These are phyloP conservation scores for Sechiopsis laciniata DNA, from an alignment of 306 rosid genomes.

Conservation along the genomic window DNA sequence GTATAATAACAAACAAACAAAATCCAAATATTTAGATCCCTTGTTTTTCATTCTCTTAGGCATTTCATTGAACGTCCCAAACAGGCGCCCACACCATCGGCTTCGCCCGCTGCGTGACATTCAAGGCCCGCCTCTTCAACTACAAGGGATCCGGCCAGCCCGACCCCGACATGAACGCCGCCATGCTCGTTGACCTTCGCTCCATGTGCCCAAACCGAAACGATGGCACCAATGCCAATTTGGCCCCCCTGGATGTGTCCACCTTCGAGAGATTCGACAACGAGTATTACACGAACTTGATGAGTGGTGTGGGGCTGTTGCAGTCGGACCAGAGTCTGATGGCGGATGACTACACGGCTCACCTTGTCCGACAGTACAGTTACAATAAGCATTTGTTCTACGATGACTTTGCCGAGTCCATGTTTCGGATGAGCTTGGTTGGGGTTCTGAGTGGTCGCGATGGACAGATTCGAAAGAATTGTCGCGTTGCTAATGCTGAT, in stretches of 20 bases:
- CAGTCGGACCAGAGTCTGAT: constrained; percentile 53
- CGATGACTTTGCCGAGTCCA: too few relatives aligned
- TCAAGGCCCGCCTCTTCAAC: constrained; percentile 56
- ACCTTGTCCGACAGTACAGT: too few relatives aligned
- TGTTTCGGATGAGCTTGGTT: constrained; percentile 44
- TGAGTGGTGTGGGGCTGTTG: constrained; percentile 38
- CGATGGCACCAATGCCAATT: constrained; percentile 33
- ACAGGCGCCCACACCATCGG: constrained; percentile 72
- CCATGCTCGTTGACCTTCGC: constrained; percentile 33
- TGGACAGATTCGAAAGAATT: constrained; percentile 51
- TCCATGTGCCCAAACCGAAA: constrained; percentile 41
- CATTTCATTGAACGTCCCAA: neutral
- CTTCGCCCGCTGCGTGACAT: constrained; percentile 54
- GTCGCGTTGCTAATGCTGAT: constrained; percentile 43
- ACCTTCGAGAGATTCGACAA: constrained; percentile 43
- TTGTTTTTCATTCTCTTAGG: neutral
- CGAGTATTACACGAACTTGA: constrained; percentile 36
- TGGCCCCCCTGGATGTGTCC: constrained; percentile 54
- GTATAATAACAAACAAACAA: neutral
- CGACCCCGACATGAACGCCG: constrained; percentile 44
- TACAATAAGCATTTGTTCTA: too few relatives aligned
- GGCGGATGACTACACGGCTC: constrained; percentile 23
- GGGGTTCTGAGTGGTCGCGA: constrained; percentile 46
- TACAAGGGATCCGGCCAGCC: constrained; percentile 51
- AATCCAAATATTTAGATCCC: neutral